phyloP scores from a whole-genome alignment of 305 asterid genomes.

The Euphrasia arctica region DNA sequence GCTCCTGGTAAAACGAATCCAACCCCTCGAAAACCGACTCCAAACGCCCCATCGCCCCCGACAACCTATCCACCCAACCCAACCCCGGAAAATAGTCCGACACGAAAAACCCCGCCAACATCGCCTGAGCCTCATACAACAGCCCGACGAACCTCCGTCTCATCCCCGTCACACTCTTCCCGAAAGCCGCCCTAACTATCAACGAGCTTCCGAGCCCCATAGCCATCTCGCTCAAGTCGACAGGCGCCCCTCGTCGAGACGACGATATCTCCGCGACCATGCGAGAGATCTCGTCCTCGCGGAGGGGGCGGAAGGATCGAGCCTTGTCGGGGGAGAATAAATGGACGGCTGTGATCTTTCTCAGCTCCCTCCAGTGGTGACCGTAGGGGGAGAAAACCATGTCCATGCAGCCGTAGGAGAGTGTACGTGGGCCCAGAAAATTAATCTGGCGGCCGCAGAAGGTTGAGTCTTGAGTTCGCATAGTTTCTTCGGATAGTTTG shows the following conservation, averaged over 20 bases:
- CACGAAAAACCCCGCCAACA: background rate
- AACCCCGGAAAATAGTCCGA: slow-evolving; percentile 3
- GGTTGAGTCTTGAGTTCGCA: background rate
- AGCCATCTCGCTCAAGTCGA: background rate
- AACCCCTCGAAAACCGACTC: background rate
- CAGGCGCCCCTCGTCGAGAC: background rate
- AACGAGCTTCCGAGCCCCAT: background rate
- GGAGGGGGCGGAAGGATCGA: slow-evolving; percentile 2
- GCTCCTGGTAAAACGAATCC: slow-evolving; percentile 6
- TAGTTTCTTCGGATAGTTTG: background rate
- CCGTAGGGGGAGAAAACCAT: background rate
- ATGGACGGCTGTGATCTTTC: slow-evolving; percentile 5
- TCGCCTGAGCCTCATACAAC: background rate
- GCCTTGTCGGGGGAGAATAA: background rate
- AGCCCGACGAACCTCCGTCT: slow-evolving; percentile 7
- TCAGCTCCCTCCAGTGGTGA: background rate
- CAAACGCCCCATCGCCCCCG: background rate
- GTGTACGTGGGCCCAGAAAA: background rate
- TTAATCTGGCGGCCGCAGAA: background rate
- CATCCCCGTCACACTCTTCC: background rate
- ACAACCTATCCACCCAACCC: slow-evolving; percentile 1
- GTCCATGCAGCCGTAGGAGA: slow-evolving; percentile 2
- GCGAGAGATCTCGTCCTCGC: slow-evolving; percentile 1
- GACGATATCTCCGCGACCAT: background rate
- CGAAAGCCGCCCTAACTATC: slow-evolving; percentile 1